These are phyloP conservation scores for Penicillium polonicum DNA, from an alignment of 2,329 filamentous ascomycete species.

Conservation along the genomic window DNA sequence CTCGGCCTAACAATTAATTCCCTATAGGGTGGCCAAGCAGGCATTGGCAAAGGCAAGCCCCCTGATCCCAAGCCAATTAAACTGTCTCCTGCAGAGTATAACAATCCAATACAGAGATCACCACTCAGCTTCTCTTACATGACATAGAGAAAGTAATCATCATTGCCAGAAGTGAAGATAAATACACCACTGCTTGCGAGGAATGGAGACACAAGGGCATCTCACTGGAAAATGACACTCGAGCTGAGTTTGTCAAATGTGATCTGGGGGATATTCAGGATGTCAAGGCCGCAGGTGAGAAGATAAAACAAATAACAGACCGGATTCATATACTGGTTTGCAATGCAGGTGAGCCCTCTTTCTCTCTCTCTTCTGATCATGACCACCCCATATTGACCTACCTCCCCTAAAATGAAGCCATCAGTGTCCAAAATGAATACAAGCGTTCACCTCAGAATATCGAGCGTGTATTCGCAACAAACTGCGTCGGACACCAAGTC, in stretches of 20 bases:
- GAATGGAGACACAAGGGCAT: conserved; percentile 26
- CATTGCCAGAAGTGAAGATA: conserved; percentile 27
- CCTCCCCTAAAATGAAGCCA: conserved; percentile 7
- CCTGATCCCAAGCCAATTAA: background rate
- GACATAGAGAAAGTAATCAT: conserved; percentile 31
- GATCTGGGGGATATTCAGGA: conserved; percentile 31
- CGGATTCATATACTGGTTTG: conserved; percentile 35
- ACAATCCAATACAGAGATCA: conserved; percentile 24
- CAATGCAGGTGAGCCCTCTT: conserved; percentile 28
- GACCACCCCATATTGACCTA: too few species aligned
- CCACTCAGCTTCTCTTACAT: conserved; percentile 32
- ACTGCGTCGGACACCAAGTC: conserved; percentile 53
- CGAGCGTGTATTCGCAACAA: conserved; percentile 52
- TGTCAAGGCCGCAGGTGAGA: conserved; percentile 22
- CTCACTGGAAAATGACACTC: conserved; percentile 18
- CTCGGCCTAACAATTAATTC: background rate
- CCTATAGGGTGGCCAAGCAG: conserved; percentile 29
- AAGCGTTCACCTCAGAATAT: conserved; percentile 40
- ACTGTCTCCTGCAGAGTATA: background rate
- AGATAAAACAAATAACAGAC: conserved; percentile 23
- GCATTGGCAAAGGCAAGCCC: conserved; percentile 29
- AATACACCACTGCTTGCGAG: conserved; percentile 23
- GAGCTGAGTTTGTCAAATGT: conserved; percentile 30
- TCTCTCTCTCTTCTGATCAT: background rate
- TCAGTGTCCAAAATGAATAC: conserved; percentile 23